Base-by-base conservation (phyloP, 164 flowering plant species). In the Vitis riparia region DNA sequence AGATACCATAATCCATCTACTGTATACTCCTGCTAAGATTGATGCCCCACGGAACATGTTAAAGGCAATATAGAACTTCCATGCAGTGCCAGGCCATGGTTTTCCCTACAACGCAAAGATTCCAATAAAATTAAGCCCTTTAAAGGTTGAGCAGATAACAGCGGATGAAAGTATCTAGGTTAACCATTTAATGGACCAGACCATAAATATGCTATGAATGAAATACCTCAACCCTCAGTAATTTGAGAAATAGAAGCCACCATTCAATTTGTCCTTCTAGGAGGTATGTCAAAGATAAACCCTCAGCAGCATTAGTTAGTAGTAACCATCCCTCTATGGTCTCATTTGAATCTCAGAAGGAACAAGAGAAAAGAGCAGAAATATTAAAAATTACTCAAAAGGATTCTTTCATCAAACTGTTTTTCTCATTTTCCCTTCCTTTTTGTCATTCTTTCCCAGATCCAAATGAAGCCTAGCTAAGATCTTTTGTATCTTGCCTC, bases 51-150 rank as follows among this genome's bases (percentile, higher is more conserved):
- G 95, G 67, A 90, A 90, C 84, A 90, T 53, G 58, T 92, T 82
- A 68, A 93, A 89, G 51, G 97, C 91, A 79, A 95, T 60, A 71
- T 93, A 93, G 77, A 95, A 95, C 75, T 89, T 95, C 99, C 99
- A 95, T 14, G 81, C 78, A 12, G 83, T 74, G 55, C 51, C 81
- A 29, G 98, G 99, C 98, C 98, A 95, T 63, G 88, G 89, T 78
- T 82, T 89, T 74, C 89, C 89, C 99, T 95, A 68, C 37, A 83
- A 63, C 74, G 59, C 67, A 75, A 76, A 44, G 12, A 58, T 58
- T n/a, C 67, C 65, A 51, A 29, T 8, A 60, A 57, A 55, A 6
- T 47, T 51, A 55, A 67, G 59, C 13, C 32, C n/a, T 32, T 32
- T 14, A 55, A 67, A 63, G 6, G 9, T 63, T 44, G 13, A 63